Percentiles rank a stretch among this genome's conserved stretches.
phyloP scores from a whole-genome alignment of 139 green algal genomes.

The Parachlorella kessleri region DNA sequence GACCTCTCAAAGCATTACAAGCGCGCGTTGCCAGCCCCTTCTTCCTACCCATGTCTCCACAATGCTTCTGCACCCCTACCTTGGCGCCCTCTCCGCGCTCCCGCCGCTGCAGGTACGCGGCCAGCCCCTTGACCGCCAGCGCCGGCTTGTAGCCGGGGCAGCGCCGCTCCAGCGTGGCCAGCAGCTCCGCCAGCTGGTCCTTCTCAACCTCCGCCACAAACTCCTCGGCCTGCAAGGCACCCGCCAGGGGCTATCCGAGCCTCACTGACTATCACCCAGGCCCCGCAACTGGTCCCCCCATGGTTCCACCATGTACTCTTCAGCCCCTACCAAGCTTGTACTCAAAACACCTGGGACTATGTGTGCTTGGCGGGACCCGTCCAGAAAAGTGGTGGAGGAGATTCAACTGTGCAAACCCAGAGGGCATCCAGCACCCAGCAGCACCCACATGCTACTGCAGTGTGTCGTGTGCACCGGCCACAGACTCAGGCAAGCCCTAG shows the following conservation, averaged over 20 bases:
- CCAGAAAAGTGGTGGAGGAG: background rate
- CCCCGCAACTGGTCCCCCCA: too few relatives aligned
- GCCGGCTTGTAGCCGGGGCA: constrained; percentile 4
- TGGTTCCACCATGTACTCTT: too few relatives aligned
- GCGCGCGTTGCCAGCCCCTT: too few relatives aligned
- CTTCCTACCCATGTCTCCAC: background rate
- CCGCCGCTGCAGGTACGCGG: background rate
- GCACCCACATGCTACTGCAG: too few relatives aligned
- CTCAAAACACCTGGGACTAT: background rate
- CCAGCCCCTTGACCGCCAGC: constrained; percentile 27
- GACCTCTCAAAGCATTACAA: too few relatives aligned
- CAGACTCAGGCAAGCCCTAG: too few relatives aligned
- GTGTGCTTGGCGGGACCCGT: background rate
- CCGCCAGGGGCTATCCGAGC: too few relatives aligned
- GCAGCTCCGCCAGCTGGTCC: constrained; percentile 14
- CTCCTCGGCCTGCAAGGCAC: constrained; percentile 40
- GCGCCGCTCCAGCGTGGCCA: constrained; percentile 9
- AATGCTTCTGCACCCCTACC: background rate
- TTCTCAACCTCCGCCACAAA: constrained; percentile 26
- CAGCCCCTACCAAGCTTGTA: too few relatives aligned
- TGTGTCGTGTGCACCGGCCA: too few relatives aligned
- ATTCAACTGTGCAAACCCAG: background rate
- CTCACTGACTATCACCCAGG: too few relatives aligned
- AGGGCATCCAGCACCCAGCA: too few relatives aligned
- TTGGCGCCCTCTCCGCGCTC: constrained; percentile 9